Evolutionary conservation across 768 basidiomycete species (phyloP).

Genomic region (Hygrophoropsis aurantiaca): DNA sequence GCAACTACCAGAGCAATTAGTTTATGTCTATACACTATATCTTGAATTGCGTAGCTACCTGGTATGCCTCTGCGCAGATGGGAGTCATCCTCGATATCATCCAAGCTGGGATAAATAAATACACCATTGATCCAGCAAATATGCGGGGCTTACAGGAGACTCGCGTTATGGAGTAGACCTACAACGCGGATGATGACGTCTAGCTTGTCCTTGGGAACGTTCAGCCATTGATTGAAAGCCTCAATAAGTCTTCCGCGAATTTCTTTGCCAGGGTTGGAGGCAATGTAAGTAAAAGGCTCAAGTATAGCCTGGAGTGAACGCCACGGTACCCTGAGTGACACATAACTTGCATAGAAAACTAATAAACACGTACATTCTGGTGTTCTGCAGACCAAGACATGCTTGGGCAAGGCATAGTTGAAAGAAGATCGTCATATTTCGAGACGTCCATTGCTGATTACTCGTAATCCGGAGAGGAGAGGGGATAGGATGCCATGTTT

Average conservation of each 20-base stretch:
- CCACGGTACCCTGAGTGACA: not conserved
- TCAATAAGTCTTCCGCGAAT: constrained; percentile 83
- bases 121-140: not conserved
- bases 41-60: constrained; percentile 39
- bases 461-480: too few species aligned
- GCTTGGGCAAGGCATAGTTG: constrained; percentile 29
- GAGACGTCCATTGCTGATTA: too few species aligned
- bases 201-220: constrained; percentile 76
- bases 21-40: not conserved
- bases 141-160: constrained; percentile 86
- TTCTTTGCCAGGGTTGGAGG: constrained; percentile 86
- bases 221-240: constrained; percentile 90
- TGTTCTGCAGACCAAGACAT: constrained; percentile 17
- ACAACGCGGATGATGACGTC: constrained; percentile 75
- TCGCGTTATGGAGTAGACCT: constrained; percentile 91
- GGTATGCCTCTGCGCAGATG: constrained; percentile 84
- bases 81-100: constrained; percentile 94
- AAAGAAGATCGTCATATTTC: constrained; percentile 43
- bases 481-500: too few species aligned
- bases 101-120: constrained; percentile 55
- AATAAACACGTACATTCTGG: constrained; percentile 20
- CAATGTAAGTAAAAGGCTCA: constrained; percentile 88
- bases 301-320: constrained; percentile 48
- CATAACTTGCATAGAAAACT: not conserved
- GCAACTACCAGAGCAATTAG: constrained; percentile 54